Base-by-base conservation (phyloP, 306 rosid genomes). In the Alnus glutinosa region DNA sequence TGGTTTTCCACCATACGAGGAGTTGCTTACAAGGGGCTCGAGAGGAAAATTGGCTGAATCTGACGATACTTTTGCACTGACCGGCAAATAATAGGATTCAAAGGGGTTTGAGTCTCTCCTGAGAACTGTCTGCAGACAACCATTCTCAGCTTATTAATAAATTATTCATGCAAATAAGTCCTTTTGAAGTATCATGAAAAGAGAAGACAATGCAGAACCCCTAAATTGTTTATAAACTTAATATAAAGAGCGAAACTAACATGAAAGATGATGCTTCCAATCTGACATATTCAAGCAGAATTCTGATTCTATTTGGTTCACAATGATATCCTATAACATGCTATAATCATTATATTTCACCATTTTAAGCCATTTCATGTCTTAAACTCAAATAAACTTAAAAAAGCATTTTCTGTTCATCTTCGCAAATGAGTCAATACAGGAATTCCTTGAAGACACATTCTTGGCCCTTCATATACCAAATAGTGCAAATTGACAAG, bases 31-130 rank as follows among this genome's bases (percentile, higher is more conserved):
- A 76, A 91, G 89, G 63, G 89, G 90, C 77, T 91, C 97, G 15
- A 96, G 88, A 79, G 97, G 94, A 81, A 96, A 96, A 77, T 89
- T 85, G 63, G 96, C 90, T 5, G 85, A 83, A 61, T 80, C 59
- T 2, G 82, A 84, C 55, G 85, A 79, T 23, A 77, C 81, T 74
- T 85, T 86, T 84, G 76, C 91, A 52, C 87, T 87, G 83, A 81
- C 84, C 6, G 98, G 99, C 79, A 96, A 83, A 88, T 89, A 96
- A 87, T 88, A 96, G 47, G 98, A 88, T 85, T 88, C 97, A 79
- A 95, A 93, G 32, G 92, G 89, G 64, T 76, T 74, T 73, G 89
- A 70, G 77, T 87, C 84, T 82, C 75, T 90, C 78, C 91, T 81
- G 71, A 93, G 85, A 57, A 90, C 84, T 23, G 96, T 93, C 99